A percentile compares a stretch with the other conserved stretches of the same genome.
Evolutionary conservation across 306 rosid species (phyloP).

Genomic region (Citrullus mucosospermus): DNA sequence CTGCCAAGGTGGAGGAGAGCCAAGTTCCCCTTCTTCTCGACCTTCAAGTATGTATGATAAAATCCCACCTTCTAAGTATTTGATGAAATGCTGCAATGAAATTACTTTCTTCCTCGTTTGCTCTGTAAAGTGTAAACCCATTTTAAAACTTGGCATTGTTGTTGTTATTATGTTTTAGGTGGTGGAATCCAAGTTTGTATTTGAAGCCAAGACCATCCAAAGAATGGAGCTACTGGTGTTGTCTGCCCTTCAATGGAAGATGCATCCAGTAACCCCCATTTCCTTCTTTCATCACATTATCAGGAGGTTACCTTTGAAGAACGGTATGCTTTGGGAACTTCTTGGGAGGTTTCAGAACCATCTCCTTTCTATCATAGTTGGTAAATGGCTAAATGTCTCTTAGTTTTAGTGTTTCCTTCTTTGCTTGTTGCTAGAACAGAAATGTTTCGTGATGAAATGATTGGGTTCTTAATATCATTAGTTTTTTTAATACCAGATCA

Average conservation of each 20-base stretch:
- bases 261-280: slow-evolving; percentile 85
- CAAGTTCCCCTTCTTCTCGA: slow-evolving; percentile 66
- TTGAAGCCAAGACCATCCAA: slow-evolving; percentile 71
- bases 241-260: slow-evolving; percentile 81
- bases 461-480: neutral
- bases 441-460: neutral
- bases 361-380: slow-evolving; percentile 48
- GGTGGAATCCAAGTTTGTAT: slow-evolving; percentile 57
- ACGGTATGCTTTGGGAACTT: slow-evolving; percentile 59
- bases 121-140: neutral
- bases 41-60: slow-evolving; percentile 49
- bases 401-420: neutral
- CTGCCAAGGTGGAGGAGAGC: slow-evolving; percentile 87
- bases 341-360: slow-evolving; percentile 59
- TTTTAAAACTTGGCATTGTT: neutral
- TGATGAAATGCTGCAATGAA: slow-evolving; percentile 24
- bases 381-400: slow-evolving; percentile 20
- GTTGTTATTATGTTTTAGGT: slow-evolving; percentile 33
- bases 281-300: slow-evolving; percentile 73
- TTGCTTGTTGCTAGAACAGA: neutral
- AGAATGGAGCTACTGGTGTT: slow-evolving; percentile 95
- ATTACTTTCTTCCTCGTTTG: neutral
- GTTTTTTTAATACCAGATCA: slow-evolving; percentile 35
- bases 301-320: slow-evolving; percentile 66
- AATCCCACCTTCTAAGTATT: slow-evolving; percentile 20